Evolutionary conservation across 495 filamentous ascomycete genomes (phyloP).

Genomic region (Lineolata rhizophorae): DNA sequence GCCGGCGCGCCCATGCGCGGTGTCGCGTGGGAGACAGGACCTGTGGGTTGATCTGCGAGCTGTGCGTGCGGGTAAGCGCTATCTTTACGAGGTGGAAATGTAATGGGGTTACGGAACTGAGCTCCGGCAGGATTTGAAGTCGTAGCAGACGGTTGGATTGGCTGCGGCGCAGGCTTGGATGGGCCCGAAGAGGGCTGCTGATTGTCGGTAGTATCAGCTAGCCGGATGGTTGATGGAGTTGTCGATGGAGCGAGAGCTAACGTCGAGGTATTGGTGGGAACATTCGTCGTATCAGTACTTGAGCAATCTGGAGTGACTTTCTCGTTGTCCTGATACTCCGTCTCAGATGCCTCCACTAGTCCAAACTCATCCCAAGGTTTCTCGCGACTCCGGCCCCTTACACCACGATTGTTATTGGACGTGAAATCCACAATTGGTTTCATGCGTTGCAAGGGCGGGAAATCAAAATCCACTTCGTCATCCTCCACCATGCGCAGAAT

Average conservation of each 20-base stretch:
- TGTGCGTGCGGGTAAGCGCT: slow-evolving; percentile 18
- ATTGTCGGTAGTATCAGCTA: slow-evolving; percentile 4
- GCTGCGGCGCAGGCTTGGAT: neutral
- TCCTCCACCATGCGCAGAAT: slow-evolving; percentile 86
- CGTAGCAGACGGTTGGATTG: neutral
- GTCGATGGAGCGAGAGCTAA: too few relatives aligned
- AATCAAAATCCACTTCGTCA: slow-evolving; percentile 89
- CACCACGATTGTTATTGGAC: slow-evolving; percentile 63
- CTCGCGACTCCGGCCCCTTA: slow-evolving; percentile 48
- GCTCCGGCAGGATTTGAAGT: neutral
- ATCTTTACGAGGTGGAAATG: slow-evolving; percentile 18
- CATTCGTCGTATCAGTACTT: too few relatives aligned
- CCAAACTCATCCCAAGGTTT: slow-evolving; percentile 89
- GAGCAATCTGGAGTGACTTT: slow-evolving; percentile 48
- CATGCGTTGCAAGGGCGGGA: slow-evolving; percentile 63
- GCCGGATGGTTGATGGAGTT: slow-evolving; percentile 12
- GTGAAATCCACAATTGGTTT: slow-evolving; percentile 69
- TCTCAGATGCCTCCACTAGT: slow-evolving; percentile 56
- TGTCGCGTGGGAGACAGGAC: slow-evolving; percentile 27
- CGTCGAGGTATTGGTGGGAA: too few relatives aligned
- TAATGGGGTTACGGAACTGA: slow-evolving; percentile 17
- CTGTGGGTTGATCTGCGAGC: slow-evolving; percentile 22
- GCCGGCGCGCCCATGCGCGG: slow-evolving; percentile 59
- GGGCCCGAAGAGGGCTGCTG: slow-evolving; percentile 1
- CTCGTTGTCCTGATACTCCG: slow-evolving; percentile 60